Conservation (phyloP, 163 green algal species). For the Volvox carteri region DNA sequence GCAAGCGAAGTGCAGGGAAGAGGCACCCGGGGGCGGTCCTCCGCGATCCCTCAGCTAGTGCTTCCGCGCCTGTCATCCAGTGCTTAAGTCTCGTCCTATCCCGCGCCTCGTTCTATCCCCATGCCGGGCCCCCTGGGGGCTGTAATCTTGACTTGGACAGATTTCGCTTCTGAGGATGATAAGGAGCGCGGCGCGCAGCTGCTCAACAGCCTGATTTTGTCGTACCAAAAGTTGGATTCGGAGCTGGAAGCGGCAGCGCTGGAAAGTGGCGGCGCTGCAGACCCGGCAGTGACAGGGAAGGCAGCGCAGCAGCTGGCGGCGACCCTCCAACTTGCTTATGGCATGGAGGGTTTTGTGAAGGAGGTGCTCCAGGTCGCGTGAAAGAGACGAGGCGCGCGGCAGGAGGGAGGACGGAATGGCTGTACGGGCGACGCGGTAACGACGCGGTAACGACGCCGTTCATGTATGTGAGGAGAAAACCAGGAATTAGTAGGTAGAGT, state of each 20-base stretch:
- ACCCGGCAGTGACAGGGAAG: background rate
- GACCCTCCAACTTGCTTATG: conserved; percentile 28
- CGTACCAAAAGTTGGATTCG: conserved; percentile 61
- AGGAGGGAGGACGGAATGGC: background rate
- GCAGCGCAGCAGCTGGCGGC: conserved; percentile 18
- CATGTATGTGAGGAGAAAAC: too few species aligned
- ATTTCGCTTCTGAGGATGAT: conserved; percentile 19
- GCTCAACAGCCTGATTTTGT: conserved; percentile 49
- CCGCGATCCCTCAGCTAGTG: too few species aligned
- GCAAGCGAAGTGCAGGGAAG: too few species aligned
- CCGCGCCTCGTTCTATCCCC: too few species aligned
- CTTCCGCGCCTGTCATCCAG: too few species aligned
- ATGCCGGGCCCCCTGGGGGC: too few species aligned
- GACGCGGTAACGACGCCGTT: too few species aligned
- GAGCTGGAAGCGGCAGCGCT: conserved; percentile 51
- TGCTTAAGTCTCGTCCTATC: too few species aligned
- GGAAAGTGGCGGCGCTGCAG: background rate
- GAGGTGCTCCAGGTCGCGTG: conserved; percentile 21
- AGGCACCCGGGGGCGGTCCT: too few species aligned
- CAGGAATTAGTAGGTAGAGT: too few species aligned
- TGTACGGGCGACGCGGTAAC: too few species aligned
- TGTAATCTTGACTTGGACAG: too few species aligned
- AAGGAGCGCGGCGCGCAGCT: conserved; percentile 30
- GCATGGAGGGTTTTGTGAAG: conserved; percentile 45
- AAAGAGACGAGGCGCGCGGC: background rate